Percentiles rank a stretch among this genome's conserved stretches.
phyloP scores from a whole-genome alignment of 768 basidiomycete species.

The Lentinula raphanica region DNA sequence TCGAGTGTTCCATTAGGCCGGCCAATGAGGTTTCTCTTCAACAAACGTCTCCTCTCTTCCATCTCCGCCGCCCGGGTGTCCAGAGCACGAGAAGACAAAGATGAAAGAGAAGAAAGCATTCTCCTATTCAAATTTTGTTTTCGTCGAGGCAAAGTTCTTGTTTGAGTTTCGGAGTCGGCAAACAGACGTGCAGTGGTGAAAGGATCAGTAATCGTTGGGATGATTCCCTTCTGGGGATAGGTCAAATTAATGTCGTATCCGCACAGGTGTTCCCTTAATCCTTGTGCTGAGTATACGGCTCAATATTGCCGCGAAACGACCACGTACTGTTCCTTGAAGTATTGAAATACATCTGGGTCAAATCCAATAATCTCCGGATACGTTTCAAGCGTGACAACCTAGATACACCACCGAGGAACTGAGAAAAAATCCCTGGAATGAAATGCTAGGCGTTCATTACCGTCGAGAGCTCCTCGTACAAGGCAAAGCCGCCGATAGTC shows the following conservation, averaged over 20 bases:
- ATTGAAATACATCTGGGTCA: slow-evolving; percentile 57
- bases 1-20: slow-evolving; percentile 21
- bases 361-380: slow-evolving; percentile 76
- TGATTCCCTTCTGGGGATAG: slow-evolving; percentile 38
- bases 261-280: slow-evolving; percentile 35
- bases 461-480: slow-evolving; percentile 50
- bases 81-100: neutral
- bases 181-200: slow-evolving; percentile 24
- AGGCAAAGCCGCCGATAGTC: slow-evolving; percentile 49
- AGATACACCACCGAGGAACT: neutral
- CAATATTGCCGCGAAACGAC: neutral
- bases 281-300: neutral
- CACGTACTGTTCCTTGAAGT: slow-evolving; percentile 40
- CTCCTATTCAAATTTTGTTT: slow-evolving; percentile 28
- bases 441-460: too few species aligned
- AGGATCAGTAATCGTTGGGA: slow-evolving; percentile 19
- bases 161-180: neutral
- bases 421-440: too few species aligned
- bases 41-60: slow-evolving; percentile 15
- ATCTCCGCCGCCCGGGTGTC: slow-evolving; percentile 12
- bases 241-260: slow-evolving; percentile 44
- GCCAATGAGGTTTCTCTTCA: slow-evolving; percentile 45
- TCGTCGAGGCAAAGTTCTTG: slow-evolving; percentile 14
- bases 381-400: slow-evolving; percentile 60
- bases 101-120: slow-evolving; percentile 23